These are phyloP conservation scores for Agaricales sp. DNA, from an alignment of 1,284 basidiomycete species.

Conservation along the genomic window DNA sequence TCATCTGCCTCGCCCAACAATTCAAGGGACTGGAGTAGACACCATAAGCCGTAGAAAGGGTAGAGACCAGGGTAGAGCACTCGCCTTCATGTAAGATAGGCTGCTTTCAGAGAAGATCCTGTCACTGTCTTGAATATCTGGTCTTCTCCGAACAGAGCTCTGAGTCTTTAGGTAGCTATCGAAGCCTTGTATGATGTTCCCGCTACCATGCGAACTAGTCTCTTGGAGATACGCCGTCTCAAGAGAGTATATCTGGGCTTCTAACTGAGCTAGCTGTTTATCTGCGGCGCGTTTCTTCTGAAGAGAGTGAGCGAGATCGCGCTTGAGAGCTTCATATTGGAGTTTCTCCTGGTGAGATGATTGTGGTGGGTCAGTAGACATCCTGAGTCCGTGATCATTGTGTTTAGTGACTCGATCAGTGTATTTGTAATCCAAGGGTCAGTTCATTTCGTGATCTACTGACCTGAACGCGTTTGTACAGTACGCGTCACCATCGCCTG, in stretches of 20 bases:
- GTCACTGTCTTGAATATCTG: conserved; percentile 66
- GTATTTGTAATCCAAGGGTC: conserved; percentile 25
- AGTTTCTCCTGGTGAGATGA: no score
- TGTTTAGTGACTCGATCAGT: conserved; percentile 15
- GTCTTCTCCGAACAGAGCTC: conserved; percentile 50
- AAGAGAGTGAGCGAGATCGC: conserved; percentile 60
- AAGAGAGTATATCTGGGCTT: conserved; percentile 64
- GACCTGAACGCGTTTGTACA: conserved; percentile 17
- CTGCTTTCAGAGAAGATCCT: conserved; percentile 74
- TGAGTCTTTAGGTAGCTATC: conserved; percentile 76
- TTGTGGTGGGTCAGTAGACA: conserved; percentile 48
- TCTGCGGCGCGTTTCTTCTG: conserved; percentile 62
- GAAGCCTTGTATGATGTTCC: conserved; percentile 77
- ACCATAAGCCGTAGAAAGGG: no score
- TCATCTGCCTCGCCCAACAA: conserved; percentile 64
- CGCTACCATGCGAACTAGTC: conserved; percentile 60
- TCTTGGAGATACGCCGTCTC: conserved; percentile 67
- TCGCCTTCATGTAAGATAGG: conserved; percentile 32
- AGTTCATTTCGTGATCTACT: conserved; percentile 16
- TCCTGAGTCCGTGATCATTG: conserved; percentile 11
- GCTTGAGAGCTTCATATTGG: conserved; percentile 60
- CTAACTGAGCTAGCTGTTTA: conserved; percentile 61
- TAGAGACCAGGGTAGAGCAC: background rate
- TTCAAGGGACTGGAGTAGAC: conserved; percentile 63
- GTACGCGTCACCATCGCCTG: conserved; percentile 23